phyloP scores from a whole-genome alignment of 1,284 basidiomycete species.

The Sphagnurus paluster region DNA sequence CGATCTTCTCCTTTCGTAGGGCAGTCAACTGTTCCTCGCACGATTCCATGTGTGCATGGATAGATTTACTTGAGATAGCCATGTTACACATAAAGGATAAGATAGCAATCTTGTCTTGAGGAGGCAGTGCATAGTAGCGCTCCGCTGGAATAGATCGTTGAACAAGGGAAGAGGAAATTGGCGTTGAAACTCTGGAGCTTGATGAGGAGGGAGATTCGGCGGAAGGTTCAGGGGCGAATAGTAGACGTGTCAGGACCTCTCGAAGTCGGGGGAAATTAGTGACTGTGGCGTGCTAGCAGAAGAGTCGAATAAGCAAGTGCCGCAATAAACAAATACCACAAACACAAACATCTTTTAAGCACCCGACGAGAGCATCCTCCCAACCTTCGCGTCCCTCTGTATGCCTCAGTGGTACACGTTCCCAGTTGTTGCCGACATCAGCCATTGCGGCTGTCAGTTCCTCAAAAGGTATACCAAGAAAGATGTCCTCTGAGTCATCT shows the following conservation, averaged over 20 bases:
- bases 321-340: background rate
- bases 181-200: conserved; percentile 45
- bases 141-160: conserved; percentile 56
- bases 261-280: conserved; percentile 75
- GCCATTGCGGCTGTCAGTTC: conserved; percentile 63
- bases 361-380: conserved; percentile 87
- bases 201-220: conserved; percentile 44
- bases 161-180: conserved; percentile 34
- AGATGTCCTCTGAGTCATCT: conserved; percentile 36
- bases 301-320: background rate
- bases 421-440: conserved; percentile 80
- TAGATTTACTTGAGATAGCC: conserved; percentile 85
- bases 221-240: conserved; percentile 61
- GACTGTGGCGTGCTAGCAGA: conserved; percentile 69
- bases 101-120: conserved; percentile 82
- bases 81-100: conserved; percentile 88
- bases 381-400: conserved; percentile 72
- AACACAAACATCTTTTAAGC: conserved; percentile 80
- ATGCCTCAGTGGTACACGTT: conserved; percentile 67
- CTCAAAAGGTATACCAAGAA: conserved; percentile 58
- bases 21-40: conserved; percentile 90
- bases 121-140: conserved; percentile 74
- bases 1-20: conserved; percentile 92
- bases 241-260: conserved; percentile 72
- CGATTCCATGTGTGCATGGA: conserved; percentile 88